phyloP scores from a whole-genome alignment of 73 alveolate species.

The Paramecium caudatum region DNA sequence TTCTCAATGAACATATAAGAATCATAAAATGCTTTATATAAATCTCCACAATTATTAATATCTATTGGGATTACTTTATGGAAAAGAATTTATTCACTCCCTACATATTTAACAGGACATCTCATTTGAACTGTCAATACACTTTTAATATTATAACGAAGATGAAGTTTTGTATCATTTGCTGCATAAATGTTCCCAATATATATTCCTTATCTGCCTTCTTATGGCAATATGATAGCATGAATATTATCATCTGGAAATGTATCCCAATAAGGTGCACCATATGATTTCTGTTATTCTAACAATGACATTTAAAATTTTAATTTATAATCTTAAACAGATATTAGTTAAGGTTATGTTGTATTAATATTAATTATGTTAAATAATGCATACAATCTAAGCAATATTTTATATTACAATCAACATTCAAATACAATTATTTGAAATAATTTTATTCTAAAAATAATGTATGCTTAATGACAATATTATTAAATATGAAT shows the following conservation, averaged over 20 bases:
- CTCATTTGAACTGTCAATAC: slow-evolving; percentile 28
- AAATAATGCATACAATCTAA: too few relatives aligned
- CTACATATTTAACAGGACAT: neutral
- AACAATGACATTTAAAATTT: too few relatives aligned
- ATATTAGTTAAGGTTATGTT: too few relatives aligned
- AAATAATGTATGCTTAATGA: too few relatives aligned
- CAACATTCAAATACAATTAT: too few relatives aligned
- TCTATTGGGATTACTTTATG: slow-evolving; percentile 50
- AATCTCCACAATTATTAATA: slow-evolving; percentile 36
- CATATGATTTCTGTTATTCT: slow-evolving; percentile 12
- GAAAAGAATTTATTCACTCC: slow-evolving; percentile 11
- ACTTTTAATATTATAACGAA: neutral
- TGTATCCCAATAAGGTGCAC: neutral
- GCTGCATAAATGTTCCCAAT: slow-evolving; percentile 16
- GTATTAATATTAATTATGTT: too few relatives aligned
- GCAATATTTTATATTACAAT: too few relatives aligned
- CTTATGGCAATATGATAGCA: neutral
- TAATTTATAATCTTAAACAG: too few relatives aligned
- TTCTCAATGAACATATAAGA: slow-evolving; percentile 53
- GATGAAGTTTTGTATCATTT: neutral
- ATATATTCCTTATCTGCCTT: neutral
- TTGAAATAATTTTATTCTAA: too few relatives aligned
- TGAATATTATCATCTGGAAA: neutral
- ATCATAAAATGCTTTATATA: slow-evolving; percentile 56
- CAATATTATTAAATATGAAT: slow-evolving; percentile 13